Percentiles rank a stretch among this genome's conserved stretches.
Conservation (phyloP, 192 early-diverging fungal species). For the Diversispora epigaea region DNA sequence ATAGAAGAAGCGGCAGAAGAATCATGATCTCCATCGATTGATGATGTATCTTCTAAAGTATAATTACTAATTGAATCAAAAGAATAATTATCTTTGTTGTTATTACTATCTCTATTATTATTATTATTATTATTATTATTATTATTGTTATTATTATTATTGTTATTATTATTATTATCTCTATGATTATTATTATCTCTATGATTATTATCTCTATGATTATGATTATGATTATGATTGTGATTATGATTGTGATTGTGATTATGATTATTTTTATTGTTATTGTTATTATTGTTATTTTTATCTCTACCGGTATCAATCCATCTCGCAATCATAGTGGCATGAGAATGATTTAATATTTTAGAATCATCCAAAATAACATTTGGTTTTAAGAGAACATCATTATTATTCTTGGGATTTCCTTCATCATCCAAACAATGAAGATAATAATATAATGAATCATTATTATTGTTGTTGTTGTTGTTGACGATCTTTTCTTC, state of each 20-base stretch:
- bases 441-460: constrained; percentile 3
- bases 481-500: too few relatives aligned
- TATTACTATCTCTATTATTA: neutral
- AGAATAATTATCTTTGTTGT: neutral
- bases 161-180: neutral
- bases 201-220: neutral
- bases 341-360: constrained; percentile 21
- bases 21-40: neutral
- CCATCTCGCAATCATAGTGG: constrained; percentile 15
- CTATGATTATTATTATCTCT: neutral
- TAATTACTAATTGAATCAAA: neutral
- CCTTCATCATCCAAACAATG: constrained; percentile 8
- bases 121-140: neutral
- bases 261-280: neutral
- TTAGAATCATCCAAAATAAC: constrained; percentile 18
- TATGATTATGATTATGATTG: neutral
- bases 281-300: neutral
- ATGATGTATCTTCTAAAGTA: neutral
- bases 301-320: constrained; percentile 17
- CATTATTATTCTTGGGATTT: neutral
- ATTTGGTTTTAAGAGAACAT: neutral
- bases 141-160: neutral
- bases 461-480: neutral
- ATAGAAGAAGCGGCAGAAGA: neutral
- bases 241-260: too few relatives aligned